Evolutionary conservation across 2,329 filamentous ascomycete genomes (phyloP).

Genomic region (Thelonectria blattea): DNA sequence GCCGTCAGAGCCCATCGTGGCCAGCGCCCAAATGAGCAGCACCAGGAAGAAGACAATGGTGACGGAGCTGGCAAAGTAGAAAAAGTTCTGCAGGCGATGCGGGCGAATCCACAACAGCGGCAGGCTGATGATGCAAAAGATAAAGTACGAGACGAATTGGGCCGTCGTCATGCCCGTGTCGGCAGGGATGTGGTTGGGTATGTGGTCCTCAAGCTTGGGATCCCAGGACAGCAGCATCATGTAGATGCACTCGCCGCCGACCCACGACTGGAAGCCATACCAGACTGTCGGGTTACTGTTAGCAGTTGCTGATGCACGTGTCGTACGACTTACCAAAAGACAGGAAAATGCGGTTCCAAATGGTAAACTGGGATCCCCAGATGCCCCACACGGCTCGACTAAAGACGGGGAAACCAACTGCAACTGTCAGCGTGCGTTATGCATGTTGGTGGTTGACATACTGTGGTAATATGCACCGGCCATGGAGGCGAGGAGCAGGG

Average conservation of each 20-base stretch:
- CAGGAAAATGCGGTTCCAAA: conserved; percentile 51
- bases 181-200: conserved; percentile 49
- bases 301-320: background rate
- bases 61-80: conserved; percentile 48
- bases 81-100: conserved; percentile 50
- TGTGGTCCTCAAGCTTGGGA: conserved; percentile 49
- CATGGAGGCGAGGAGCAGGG: conserved; percentile 51
- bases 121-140: conserved; percentile 52
- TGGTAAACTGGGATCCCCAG: conserved; percentile 50
- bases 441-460: conserved; percentile 20
- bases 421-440: background rate
- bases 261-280: conserved; percentile 54
- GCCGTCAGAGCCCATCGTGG: conserved; percentile 49
- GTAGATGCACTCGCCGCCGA: conserved; percentile 54
- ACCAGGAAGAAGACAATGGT: conserved; percentile 50
- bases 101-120: conserved; percentile 53
- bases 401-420: conserved; percentile 48
- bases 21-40: conserved; percentile 51
- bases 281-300: conserved; percentile 19
- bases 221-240: conserved; percentile 54
- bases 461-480: conserved; percentile 51
- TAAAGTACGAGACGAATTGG: conserved; percentile 50
- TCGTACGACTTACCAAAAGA: conserved; percentile 44
- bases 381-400: conserved; percentile 48
- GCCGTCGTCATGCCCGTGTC: conserved; percentile 52